phyloP scores from a whole-genome alignment of 495 filamentous ascomycete genomes.

The Copromyces sp. region DNA sequence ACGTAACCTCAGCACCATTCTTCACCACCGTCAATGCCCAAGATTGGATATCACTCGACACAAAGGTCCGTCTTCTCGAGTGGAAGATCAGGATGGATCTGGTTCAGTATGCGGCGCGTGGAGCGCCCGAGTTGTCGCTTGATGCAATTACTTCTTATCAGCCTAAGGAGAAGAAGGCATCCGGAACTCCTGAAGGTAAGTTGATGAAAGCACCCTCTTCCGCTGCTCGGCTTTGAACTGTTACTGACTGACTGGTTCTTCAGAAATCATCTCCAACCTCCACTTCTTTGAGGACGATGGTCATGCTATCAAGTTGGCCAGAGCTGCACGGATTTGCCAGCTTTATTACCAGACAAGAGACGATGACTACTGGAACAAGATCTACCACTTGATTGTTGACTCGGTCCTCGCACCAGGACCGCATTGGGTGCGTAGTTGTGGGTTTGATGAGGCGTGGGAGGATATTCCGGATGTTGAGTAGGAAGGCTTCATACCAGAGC shows the following conservation, averaged over 20 bases:
- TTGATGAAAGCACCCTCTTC: neutral
- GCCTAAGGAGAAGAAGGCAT: constrained; percentile 16
- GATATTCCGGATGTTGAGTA: constrained; percentile 6
- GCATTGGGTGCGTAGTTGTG: constrained; percentile 45
- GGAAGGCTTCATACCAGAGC: too few relatives aligned
- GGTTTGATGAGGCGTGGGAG: constrained; percentile 51
- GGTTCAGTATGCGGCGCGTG: constrained; percentile 53
- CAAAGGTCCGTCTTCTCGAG: constrained; percentile 57
- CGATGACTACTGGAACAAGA: constrained; percentile 50
- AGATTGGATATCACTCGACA: constrained; percentile 29
- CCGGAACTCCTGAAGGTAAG: neutral
- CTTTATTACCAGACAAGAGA: constrained; percentile 21
- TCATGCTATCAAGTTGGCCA: constrained; percentile 61
- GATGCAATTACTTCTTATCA: constrained; percentile 47
- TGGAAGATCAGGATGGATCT: constrained; percentile 68
- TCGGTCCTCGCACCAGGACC: constrained; percentile 35
- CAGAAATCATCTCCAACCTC: constrained; percentile 45
- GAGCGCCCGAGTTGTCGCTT: constrained; percentile 41
- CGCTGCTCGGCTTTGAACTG: neutral
- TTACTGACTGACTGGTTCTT: neutral
- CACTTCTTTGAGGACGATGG: constrained; percentile 59
- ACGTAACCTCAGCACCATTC: constrained; percentile 31
- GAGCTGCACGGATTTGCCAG: constrained; percentile 47
- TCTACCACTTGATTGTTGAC: constrained; percentile 56
- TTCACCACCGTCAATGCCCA: constrained; percentile 29